Evolutionary conservation across 2,329 filamentous ascomycete species (phyloP), one percentile per base, ranked within the genome.

Genomic region (Fusarium irregulare): DNA sequence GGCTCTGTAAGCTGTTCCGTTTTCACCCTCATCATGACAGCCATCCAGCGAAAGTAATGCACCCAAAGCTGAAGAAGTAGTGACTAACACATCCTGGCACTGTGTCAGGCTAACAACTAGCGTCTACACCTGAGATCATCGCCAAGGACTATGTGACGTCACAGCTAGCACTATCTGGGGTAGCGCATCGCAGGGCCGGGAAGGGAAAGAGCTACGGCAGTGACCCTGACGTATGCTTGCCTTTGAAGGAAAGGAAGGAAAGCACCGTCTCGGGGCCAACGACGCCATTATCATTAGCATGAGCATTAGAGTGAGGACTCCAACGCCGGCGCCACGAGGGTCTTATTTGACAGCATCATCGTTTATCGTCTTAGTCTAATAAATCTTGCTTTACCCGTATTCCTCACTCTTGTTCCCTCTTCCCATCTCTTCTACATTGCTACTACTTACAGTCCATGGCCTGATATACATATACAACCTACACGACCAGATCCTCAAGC

Each of bases 121-220:
- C 56, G 60, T 45, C 56, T 63, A 47, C 54, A 41, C 42, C 64
- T 71, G 57, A 70, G 72, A 73, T 74, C 73, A 75, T 75, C 70
- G 61, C 55, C 62, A 56, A 56, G 50, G 58, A 37, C 21, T 13
- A 32, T 40, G 66, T 75, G 73, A 75, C 72, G 73, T 75, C 73
- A 75, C 48, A 65, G 5, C 66, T 42, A 61, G 30, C 66, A 63
- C 62, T 60, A 64, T 72, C 72, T 71, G 73, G 72, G 72, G 72
- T 71, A 73, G 68, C 51, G 56, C 56, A 56, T 64, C 56, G 45
- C 42, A 54, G 53, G 50, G 46, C 56, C 56, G 63, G 61, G 53
- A 67, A 60, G 60, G 59, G 63, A 66, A 66, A 56, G 59, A 73
- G 64, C 60, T 60, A 66, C 49, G 46, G 57, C 70, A 70, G 64